Conservation (phyloP, 2,329 filamentous ascomycete species). For the Microdochium paspali region DNA sequence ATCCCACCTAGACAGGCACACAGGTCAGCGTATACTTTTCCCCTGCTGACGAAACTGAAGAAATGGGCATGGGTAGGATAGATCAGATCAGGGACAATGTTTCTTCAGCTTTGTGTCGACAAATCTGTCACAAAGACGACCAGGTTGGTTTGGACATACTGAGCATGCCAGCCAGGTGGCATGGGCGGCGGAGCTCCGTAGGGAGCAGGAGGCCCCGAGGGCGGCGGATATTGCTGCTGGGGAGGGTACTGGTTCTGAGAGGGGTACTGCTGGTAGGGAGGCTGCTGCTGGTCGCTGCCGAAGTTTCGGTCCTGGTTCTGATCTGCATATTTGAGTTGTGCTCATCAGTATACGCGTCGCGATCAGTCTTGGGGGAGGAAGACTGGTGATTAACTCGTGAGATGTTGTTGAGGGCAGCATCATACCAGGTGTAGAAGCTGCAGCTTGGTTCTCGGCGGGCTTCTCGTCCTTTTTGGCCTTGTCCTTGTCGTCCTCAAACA, state of each 20-base stretch:
- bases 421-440: not conserved
- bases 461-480: slow-evolving; percentile 7
- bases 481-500: slow-evolving; percentile 15
- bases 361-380: not conserved
- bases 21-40: no score
- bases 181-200: slow-evolving; percentile 7
- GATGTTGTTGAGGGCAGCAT: not conserved
- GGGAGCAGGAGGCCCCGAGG: slow-evolving; percentile 3
- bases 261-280: not conserved
- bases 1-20: slow-evolving; percentile 14
- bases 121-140: no score
- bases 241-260: not conserved
- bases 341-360: not conserved
- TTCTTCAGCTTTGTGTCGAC: no score
- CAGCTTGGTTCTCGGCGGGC: not conserved
- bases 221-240: slow-evolving; percentile 1
- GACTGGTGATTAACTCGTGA: not conserved
- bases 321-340: not conserved
- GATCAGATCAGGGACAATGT: no score
- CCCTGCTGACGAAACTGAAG: no score
- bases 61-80: not conserved
- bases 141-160: not conserved
- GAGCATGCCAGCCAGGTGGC: slow-evolving; percentile 5
- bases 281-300: not conserved
- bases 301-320: not conserved